Percentiles rank a stretch among this genome's conserved stretches.
These are phyloP conservation scores for Pugionium dolabratum DNA, from an alignment of 345 rosid species.

Conservation along the genomic window DNA sequence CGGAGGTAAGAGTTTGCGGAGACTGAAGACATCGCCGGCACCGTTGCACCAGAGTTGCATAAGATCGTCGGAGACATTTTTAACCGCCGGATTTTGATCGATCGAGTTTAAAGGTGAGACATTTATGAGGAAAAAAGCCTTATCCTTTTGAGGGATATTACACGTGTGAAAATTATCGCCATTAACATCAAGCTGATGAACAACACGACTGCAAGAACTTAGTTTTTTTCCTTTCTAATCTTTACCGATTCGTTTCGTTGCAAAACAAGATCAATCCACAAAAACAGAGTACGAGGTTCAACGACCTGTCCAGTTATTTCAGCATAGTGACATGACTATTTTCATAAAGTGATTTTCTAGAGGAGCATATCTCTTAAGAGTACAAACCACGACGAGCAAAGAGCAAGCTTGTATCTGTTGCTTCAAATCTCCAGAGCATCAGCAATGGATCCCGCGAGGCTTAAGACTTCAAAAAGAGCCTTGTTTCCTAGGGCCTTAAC, in stretches of 20 bases:
- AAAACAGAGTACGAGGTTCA: conserved; percentile 13
- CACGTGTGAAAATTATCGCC: background rate
- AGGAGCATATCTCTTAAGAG: conserved; percentile 25
- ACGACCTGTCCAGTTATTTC: background rate
- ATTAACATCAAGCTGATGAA: no score
- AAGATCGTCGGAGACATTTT: conserved; percentile 30
- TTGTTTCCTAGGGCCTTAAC: conserved; percentile 71
- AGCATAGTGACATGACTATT: no score
- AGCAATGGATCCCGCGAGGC: conserved; percentile 91
- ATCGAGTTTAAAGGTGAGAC: background rate
- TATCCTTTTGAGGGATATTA: conserved; percentile 14
- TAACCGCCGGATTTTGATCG: conserved; percentile 7
- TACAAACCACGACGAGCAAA: conserved; percentile 14
- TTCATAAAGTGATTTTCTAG: no score
- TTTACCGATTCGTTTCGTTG: no score
- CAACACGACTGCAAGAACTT: no score
- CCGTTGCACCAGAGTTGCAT: background rate
- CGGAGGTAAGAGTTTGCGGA: conserved; percentile 46
- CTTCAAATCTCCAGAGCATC: conserved; percentile 80
- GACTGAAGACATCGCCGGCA: conserved; percentile 1
- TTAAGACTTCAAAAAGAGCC: conserved; percentile 87
- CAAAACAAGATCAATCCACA: background rate
- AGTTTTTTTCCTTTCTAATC: no score
- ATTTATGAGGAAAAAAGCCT: background rate
- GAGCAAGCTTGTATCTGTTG: conserved; percentile 11